A percentile compares a stretch with the other conserved stretches of the same genome.
These are phyloP conservation scores for Veloboletus limbatus DNA, from an alignment of 1,284 basidiomycete genomes.

Conservation along the genomic window DNA sequence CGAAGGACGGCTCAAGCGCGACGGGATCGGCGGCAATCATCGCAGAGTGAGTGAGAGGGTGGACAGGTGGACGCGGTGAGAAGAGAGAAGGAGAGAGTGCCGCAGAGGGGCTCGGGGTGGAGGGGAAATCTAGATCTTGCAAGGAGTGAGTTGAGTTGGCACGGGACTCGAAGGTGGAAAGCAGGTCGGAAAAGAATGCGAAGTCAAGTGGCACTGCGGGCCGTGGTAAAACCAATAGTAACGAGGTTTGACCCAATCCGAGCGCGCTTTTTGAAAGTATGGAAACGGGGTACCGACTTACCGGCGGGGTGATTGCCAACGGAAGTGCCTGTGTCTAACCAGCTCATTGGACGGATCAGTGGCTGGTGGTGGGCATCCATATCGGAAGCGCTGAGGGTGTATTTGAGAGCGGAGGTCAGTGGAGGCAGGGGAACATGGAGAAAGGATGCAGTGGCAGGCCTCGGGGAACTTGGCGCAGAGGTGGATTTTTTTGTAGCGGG, in stretches of 20 bases:
- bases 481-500: conserved; percentile 27
- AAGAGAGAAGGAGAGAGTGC: conserved; percentile 27
- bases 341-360: conserved; percentile 22
- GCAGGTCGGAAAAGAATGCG: neutral
- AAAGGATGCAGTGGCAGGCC: conserved; percentile 6
- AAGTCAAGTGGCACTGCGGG: conserved; percentile 19
- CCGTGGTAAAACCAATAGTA: conserved; percentile 30
- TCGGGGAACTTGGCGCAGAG: conserved; percentile 31
- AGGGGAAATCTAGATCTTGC: conserved; percentile 29
- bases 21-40: conserved; percentile 22
- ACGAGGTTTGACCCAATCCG: conserved; percentile 11
- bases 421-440: conserved; percentile 24
- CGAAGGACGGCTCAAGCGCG: conserved; percentile 7
- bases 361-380: conserved; percentile 29
- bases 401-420: conserved; percentile 15
- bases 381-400: conserved; percentile 18
- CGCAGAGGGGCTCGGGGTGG: conserved; percentile 30
- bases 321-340: conserved; percentile 19
- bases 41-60: neutral
- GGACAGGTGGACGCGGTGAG: no score
- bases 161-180: conserved; percentile 3
- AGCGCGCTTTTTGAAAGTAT: conserved; percentile 8
- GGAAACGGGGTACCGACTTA: conserved; percentile 29
- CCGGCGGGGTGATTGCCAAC: conserved; percentile 12
- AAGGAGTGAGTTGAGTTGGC: conserved; percentile 23